Evolutionary conservation across 2,329 filamentous ascomycete species (phyloP).

Genomic region (Venturia pyrina): DNA sequence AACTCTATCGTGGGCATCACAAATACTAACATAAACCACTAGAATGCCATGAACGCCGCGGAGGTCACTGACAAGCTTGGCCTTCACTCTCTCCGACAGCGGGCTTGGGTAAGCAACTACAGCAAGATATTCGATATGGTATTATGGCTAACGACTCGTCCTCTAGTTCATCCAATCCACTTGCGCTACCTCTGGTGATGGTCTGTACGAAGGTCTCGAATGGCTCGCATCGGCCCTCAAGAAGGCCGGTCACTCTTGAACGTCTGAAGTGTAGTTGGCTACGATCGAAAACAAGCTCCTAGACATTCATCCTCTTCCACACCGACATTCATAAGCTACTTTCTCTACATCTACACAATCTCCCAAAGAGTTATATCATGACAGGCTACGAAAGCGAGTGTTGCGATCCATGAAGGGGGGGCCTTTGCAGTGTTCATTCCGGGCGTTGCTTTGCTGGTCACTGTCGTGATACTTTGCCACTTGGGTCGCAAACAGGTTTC

Average conservation of each 20-base stretch:
- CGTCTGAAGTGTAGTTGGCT: not conserved
- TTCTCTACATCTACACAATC: slow-evolving; percentile 9
- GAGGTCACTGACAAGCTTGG: slow-evolving; percentile 99
- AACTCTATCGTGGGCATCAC: not conserved
- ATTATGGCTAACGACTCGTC: slow-evolving; percentile 8
- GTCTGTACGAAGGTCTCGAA: slow-evolving; percentile 96
- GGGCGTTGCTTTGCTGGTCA: slow-evolving; percentile 6
- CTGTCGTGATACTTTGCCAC: slow-evolving; percentile 3
- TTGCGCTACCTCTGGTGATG: slow-evolving; percentile 96
- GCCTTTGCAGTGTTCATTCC: not conserved
- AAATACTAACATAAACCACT: slow-evolving; percentile 13
- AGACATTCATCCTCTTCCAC: slow-evolving; percentile 1
- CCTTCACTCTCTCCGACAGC: slow-evolving; percentile 96
- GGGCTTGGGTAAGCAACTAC: slow-evolving; percentile 79
- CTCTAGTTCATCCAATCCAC: slow-evolving; percentile 93
- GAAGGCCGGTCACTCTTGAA: slow-evolving; percentile 12
- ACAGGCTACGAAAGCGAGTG: slow-evolving; percentile 6
- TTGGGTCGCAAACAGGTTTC: not conserved
- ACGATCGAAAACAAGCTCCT: not conserved
- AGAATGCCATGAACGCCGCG: slow-evolving; percentile 99
- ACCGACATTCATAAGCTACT: slow-evolving; percentile 6
- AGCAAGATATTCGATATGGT: not conserved
- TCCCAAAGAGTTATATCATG: slow-evolving; percentile 9
- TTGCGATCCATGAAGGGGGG: slow-evolving; percentile 3
- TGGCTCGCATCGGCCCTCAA: slow-evolving; percentile 12